phyloP scores from a whole-genome alignment of 1,284 basidiomycete genomes.

The Irpex sp. region DNA sequence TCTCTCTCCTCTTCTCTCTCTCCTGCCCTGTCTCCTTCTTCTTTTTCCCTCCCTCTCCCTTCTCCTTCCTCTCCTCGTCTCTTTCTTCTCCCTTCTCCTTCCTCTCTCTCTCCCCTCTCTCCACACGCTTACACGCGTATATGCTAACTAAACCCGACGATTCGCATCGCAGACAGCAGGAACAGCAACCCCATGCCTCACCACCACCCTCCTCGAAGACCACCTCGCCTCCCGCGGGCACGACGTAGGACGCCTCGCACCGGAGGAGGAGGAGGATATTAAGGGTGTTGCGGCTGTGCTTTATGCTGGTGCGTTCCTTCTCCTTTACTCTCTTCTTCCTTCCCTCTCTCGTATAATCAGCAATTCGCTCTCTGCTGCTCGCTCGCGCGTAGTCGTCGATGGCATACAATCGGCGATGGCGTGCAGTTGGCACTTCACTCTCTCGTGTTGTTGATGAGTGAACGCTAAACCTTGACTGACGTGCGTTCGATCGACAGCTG shows the following conservation, averaged over 20 bases:
- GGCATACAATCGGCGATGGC: no score
- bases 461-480: neutral
- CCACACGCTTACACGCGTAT: neutral
- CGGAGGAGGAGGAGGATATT: slow-evolving; percentile 48
- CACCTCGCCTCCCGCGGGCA: slow-evolving; percentile 4
- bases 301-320: slow-evolving; percentile 33
- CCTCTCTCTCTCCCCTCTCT: neutral
- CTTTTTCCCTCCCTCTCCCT: slow-evolving; percentile 6
- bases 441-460: no score
- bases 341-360: no score
- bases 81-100: neutral
- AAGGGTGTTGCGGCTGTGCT: slow-evolving; percentile 53
- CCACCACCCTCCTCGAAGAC: slow-evolving; percentile 44
- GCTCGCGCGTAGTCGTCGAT: no score
- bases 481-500: slow-evolving; percentile 19
- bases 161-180: slow-evolving; percentile 32
- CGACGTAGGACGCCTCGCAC: slow-evolving; percentile 10
- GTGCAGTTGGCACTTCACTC: no score
- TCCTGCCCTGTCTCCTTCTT: no score
- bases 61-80: neutral
- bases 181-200: slow-evolving; percentile 46
- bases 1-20: neutral
- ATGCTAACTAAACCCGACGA: neutral
- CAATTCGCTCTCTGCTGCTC: no score
- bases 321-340: no score